These are phyloP conservation scores for Gonapodya prolifera DNA, from an alignment of 192 early-diverging fungal species.

Conservation along the genomic window DNA sequence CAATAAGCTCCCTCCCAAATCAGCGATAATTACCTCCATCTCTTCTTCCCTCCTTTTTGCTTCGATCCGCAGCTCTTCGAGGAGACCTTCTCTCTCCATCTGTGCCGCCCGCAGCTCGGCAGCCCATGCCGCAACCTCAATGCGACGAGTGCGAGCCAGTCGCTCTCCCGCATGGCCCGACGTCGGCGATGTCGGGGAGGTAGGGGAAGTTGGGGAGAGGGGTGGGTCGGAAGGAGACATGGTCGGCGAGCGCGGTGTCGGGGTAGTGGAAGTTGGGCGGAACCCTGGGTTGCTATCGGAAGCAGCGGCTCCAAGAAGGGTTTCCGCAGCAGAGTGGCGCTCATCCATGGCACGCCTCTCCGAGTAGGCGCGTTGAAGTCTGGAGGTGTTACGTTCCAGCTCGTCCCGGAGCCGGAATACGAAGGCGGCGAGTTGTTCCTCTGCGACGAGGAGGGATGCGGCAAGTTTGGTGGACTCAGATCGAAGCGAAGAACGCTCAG, in stretches of 20 bases:
- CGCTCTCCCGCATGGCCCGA: too few species aligned
- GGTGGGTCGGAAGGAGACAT: background rate
- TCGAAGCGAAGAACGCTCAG: background rate
- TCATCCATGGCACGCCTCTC: background rate
- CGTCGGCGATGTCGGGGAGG: background rate
- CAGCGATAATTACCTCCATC: too few species aligned
- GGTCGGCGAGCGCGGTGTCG: background rate
- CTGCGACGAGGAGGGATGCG: background rate
- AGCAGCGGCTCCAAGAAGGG: background rate
- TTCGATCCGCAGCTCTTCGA: background rate
- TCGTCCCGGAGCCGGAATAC: background rate
- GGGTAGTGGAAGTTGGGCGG: background rate
- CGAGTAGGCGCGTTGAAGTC: background rate
- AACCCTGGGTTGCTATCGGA: background rate
- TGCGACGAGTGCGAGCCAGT: background rate
- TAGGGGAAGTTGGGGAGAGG: background rate
- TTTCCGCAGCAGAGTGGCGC: background rate
- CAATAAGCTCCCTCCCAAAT: too few species aligned
- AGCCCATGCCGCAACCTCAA: background rate
- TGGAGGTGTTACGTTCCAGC: background rate
- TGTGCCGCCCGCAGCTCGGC: background rate
- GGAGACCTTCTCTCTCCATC: background rate
- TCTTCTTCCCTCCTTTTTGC: background rate
- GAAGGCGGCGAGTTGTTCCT: background rate
- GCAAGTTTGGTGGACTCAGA: background rate